Conservation (phyloP, 1,139 yeast genomes). For the Scheffersomyces segobiensis region DNA sequence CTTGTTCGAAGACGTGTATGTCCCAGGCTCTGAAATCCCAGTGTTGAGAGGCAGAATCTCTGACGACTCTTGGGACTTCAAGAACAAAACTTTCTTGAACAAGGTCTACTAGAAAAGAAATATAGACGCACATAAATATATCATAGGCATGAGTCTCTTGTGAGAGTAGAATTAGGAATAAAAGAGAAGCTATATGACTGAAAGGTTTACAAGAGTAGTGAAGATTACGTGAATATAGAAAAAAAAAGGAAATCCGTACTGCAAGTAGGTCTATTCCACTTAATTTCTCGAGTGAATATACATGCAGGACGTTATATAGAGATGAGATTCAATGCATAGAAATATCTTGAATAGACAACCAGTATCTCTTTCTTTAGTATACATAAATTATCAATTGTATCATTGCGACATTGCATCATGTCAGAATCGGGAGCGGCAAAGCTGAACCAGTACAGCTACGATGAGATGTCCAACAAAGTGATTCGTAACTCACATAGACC, state of each 20-base stretch:
- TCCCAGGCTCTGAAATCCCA: conserved; percentile 90
- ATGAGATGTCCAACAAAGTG: conserved; percentile 78
- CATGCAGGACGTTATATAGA: background rate
- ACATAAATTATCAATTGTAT: background rate
- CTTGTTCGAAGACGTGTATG: conserved; percentile 94
- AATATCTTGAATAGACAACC: background rate
- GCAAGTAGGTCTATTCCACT: too few species aligned
- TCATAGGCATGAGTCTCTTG: background rate
- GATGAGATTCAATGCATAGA: background rate
- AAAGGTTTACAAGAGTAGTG: background rate
- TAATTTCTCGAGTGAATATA: background rate
- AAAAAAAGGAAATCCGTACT: too few species aligned
- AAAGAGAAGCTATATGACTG: background rate
- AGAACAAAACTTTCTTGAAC: conserved; percentile 68
- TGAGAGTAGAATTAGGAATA: background rate
- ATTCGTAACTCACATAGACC: conserved; percentile 55
- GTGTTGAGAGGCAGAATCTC: conserved; percentile 95
- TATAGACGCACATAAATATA: background rate
- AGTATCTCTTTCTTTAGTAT: background rate
- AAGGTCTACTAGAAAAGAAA: conserved; percentile 40
- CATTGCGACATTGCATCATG: conserved; percentile 1
- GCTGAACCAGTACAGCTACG: conserved; percentile 39
- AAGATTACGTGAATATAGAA: too few species aligned
- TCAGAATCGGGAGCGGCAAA: conserved; percentile 9
- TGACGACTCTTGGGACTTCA: conserved; percentile 87